Conservation (phyloP, 2,329 filamentous ascomycete species). For the Bipolaris sorokiniana region DNA sequence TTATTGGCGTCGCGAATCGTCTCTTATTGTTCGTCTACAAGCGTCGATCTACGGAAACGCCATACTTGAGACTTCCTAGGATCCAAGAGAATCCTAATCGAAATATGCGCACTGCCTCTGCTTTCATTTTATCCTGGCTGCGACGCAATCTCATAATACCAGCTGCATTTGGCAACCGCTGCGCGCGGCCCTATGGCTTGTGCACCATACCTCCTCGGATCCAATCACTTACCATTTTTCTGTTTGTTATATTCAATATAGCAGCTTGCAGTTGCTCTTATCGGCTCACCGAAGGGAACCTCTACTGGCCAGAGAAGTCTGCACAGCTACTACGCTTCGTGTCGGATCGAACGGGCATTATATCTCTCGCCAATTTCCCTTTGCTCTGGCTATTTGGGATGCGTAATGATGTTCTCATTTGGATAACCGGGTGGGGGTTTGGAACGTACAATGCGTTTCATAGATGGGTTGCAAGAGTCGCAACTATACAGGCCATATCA, state of each 20-base stretch:
- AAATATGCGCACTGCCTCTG: neutral
- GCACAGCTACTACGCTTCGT: conserved; percentile 61
- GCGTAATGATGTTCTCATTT: conserved; percentile 70
- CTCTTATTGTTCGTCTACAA: conserved; percentile 27
- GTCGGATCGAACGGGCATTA: conserved; percentile 67
- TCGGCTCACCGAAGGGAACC: conserved; percentile 53
- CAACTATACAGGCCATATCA: conserved; percentile 66
- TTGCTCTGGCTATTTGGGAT: conserved; percentile 70
- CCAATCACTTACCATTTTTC: conserved; percentile 53
- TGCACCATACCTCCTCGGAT: conserved; percentile 58
- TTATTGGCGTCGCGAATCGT: conserved; percentile 32
- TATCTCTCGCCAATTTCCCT: conserved; percentile 68
- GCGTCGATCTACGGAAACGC: conserved; percentile 13
- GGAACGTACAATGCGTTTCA: conserved; percentile 71
- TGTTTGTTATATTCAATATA: conserved; percentile 55
- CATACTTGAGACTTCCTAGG: conserved; percentile 9
- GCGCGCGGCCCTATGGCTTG: conserved; percentile 51
- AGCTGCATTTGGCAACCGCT: conserved; percentile 51
- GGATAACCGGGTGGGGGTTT: conserved; percentile 73
- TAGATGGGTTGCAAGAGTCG: conserved; percentile 68
- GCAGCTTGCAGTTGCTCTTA: conserved; percentile 55
- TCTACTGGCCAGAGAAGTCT: conserved; percentile 49
- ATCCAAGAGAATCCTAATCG: neutral
- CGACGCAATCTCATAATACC: conserved; percentile 52
- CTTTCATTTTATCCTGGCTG: conserved; percentile 19